phyloP scores from a whole-genome alignment of 73 alveolate genomes.

The Paramecium octaurelia region DNA sequence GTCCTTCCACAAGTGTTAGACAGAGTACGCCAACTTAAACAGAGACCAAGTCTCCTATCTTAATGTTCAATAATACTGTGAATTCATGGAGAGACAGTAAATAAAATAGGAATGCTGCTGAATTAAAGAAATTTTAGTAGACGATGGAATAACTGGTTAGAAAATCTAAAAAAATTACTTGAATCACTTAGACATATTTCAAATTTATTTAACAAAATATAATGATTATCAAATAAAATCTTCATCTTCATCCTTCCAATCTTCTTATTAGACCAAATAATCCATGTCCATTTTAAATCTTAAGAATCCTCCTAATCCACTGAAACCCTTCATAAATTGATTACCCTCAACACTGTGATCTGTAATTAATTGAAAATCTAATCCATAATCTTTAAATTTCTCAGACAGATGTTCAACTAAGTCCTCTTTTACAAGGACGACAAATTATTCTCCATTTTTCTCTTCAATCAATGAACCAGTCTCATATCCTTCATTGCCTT shows the following conservation, averaged over 20 bases:
- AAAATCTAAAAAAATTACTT: not conserved
- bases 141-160: not conserved
- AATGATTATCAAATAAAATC: constrained; percentile 58
- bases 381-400: constrained; percentile 90
- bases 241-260: constrained; percentile 66
- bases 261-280: constrained; percentile 65
- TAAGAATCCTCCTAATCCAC: constrained; percentile 98
- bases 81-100: not conserved
- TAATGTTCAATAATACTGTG: not conserved
- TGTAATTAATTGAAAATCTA: constrained; percentile 94
- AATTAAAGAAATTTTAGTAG: not conserved
- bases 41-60: not conserved
- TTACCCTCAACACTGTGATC: constrained; percentile 97
- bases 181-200: not conserved
- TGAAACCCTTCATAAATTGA: constrained; percentile 97
- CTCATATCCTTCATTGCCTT: constrained; percentile 62
- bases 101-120: not conserved
- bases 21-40: not conserved
- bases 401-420: constrained; percentile 96
- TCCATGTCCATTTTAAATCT: constrained; percentile 92
- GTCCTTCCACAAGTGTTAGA: not conserved
- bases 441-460: constrained; percentile 86
- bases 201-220: not conserved
- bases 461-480: constrained; percentile 67
- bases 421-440: constrained; percentile 77